Evolutionary conservation across 495 filamentous ascomycete species (phyloP), one percentile per base, ranked within the genome.

Genomic region (Xylaria castorea): DNA sequence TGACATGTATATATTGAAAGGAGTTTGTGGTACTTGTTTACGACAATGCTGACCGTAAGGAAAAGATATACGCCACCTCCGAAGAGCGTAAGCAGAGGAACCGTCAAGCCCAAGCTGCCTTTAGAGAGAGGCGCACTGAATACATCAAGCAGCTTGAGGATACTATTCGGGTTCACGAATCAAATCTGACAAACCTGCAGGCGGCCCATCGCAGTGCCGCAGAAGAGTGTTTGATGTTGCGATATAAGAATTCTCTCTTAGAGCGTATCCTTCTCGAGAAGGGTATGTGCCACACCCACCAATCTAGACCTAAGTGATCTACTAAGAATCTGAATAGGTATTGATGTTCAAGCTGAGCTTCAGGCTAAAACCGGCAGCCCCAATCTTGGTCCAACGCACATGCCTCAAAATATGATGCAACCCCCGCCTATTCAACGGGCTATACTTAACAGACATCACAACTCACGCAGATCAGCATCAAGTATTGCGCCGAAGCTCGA

Each of bases 131-230:
- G 72, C 91, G 96, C 73, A 98, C 97, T 36, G 96, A 99, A 85
- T 99, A 99, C 81, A 99, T 99, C 85, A 98, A 98, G 84, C 97
- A 99, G 81, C 89, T 99, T 14, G 96, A 99, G 82, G 93, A 93
- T 66, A 97, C 94, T 68, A 98, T 99, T 82, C 97, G 97, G 80
- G 94, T 94, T 74, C 96, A 98, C 85, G 96, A 99, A 82, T 94
- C 97, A 73, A 92, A 92, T 73, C 85, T 99, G 50, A 92, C 95
- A 74, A 95, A 89, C 75, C 87, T 98, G 70, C 97, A 98, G 81
- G 93, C 96, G 76, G 97, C 93, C 64, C 96, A 98, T 79, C 92
- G 97, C 67, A 93, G 89, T 75, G 97, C 96, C 60, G 96, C 97
- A 40, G 97, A 99, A 79, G 96, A 98, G 81, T 98, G 97, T 80